Percentiles rank a stretch among this genome's conserved stretches.
Evolutionary conservation across 164 flowering plant species (phyloP).

Genomic region (Cinnamomum chago): DNA sequence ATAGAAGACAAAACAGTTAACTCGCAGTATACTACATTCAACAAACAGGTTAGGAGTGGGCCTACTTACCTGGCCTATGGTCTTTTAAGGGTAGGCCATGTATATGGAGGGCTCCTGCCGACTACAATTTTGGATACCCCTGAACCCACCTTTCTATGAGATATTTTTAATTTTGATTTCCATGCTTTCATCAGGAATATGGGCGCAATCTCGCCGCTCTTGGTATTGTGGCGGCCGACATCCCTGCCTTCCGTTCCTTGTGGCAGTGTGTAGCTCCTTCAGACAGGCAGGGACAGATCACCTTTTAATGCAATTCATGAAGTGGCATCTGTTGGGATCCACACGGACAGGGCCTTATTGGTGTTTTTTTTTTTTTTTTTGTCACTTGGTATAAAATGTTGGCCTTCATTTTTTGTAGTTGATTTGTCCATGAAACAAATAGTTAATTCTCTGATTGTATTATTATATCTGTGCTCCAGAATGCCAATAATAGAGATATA

Average conservation of each 20-base stretch:
- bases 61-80: too few relatives aligned
- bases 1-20: too few relatives aligned
- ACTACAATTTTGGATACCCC: too few relatives aligned
- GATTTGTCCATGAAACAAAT: not conserved
- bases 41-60: too few relatives aligned
- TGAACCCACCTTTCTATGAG: not conserved
- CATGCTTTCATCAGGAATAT: conserved; percentile 57
- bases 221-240: conserved; percentile 61
- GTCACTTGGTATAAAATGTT: not conserved
- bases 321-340: not conserved
- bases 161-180: not conserved
- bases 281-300: conserved; percentile 44
- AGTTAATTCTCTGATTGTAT: not conserved
- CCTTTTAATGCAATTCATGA: conserved; percentile 25
- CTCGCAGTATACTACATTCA: too few relatives aligned
- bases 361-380: not conserved
- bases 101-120: too few relatives aligned
- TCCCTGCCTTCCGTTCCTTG: conserved; percentile 61
- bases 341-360: not conserved
- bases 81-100: too few relatives aligned
- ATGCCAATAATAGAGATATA: not conserved
- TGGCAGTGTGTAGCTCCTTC: conserved; percentile 94
- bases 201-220: conserved; percentile 72
- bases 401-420: not conserved
- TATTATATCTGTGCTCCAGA: not conserved